Evolutionary conservation across 257 asterid genomes (phyloP), one percentile per base, ranked within the genome.

Genomic region (Plantago elongata): DNA sequence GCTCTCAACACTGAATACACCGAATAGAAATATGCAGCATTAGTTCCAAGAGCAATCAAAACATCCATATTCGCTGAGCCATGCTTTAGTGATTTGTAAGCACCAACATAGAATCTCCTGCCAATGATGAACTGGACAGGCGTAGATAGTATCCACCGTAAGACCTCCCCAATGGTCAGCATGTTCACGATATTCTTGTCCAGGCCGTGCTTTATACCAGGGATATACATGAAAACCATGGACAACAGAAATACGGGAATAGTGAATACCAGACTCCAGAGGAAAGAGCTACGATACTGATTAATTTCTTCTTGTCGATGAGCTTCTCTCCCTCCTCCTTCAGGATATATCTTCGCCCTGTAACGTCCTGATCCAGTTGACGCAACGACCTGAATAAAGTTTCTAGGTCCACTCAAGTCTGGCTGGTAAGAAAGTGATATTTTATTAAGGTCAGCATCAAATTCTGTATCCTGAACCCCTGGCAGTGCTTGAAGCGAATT

Each of bases 61-160:
- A 86, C 95, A 43, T 86, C 95, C 95, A 86, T 86, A 54, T 86
- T 86, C 6, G 95, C 88, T 2, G 85, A 69, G 9, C 86, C 86
- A 27, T 74, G 78, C 2, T 74, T 57, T 1, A 83, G 30, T 15
- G 95, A 74, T 71, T 59, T 81, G 72, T 75, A 83, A 29, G 95
- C 64, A 17, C 91, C 95, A 3, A 60, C 43, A 62, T 86, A 86
- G 76, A 86, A 86, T 43, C 81, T 68, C 34, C 81, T 65, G 11
- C 91, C 95, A 7, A 86, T 83, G 64, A 86, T 42, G 57, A 86
- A 86, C 77, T 83, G 95, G 9, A 86, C 91, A 0, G 91, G 90
- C 3, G 87, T 79, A 13, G 88, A 56, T 4, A 86, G 57, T 7
- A 51, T 45, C 95, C 95, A 86, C 64, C 82, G 61, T 57, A 77